A percentile compares a stretch with the other conserved stretches of the same genome.
Evolutionary conservation across 495 filamentous ascomycete species (phyloP).

Genomic region (Neurospora intermedia): DNA sequence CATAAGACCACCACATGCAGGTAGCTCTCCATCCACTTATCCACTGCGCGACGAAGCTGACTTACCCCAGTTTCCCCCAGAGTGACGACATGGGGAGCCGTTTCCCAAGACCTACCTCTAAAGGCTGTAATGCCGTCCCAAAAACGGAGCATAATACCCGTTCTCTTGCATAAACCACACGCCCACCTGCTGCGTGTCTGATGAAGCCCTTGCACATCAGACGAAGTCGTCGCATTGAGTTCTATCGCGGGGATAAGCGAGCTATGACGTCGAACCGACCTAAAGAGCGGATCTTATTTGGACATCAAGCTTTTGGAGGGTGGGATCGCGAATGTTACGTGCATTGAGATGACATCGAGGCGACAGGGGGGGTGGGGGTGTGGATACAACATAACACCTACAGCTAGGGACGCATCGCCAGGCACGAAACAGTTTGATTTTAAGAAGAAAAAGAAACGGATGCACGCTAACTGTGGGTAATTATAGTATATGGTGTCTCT

Average conservation of each 20-base stretch:
- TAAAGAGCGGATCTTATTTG: background rate
- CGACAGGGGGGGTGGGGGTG: conserved; percentile 1
- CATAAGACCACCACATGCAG: background rate
- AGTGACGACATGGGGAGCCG: background rate
- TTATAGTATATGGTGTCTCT: background rate
- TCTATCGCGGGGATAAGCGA: background rate
- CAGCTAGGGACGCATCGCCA: background rate
- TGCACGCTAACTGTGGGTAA: background rate
- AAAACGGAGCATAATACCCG: background rate
- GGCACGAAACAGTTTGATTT: background rate
- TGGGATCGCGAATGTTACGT: background rate
- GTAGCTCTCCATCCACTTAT: background rate
- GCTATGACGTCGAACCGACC: conserved; percentile 14
- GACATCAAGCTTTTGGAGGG: conserved; percentile 10
- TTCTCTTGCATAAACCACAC: background rate
- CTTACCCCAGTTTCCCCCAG: background rate
- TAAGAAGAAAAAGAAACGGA: background rate
- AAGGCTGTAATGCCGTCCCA: background rate
- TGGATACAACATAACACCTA: background rate
- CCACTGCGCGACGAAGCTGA: background rate
- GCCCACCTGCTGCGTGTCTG: background rate
- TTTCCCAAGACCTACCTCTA: background rate
- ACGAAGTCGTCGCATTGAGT: background rate
- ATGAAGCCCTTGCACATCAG: background rate
- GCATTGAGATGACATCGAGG: conserved; percentile 10